phyloP scores from a whole-genome alignment of 225 moss, liverwort and hornwort genomes.

The Sphagnum contortum region DNA sequence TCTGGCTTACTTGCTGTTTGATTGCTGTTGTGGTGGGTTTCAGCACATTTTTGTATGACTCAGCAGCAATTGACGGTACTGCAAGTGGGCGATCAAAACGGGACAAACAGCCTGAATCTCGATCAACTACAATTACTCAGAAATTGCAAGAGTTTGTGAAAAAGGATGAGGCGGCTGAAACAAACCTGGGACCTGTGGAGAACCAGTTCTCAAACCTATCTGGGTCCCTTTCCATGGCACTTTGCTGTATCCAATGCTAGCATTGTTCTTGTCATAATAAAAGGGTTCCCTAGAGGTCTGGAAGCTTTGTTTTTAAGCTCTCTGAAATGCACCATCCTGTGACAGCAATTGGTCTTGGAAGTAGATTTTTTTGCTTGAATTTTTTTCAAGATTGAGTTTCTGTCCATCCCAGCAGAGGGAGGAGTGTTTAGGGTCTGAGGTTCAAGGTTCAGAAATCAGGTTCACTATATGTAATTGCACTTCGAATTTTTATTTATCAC shows the following conservation, averaged over 20 bases:
- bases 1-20: too few relatives aligned
- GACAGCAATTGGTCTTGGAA: too few relatives aligned
- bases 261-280: neutral
- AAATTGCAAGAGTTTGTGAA: conserved; percentile 65
- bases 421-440: neutral
- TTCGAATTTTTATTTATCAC: too few relatives aligned
- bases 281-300: neutral
- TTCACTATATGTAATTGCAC: neutral
- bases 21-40: conserved; percentile 2
- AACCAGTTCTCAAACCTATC: conserved; percentile 61
- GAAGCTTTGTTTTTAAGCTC: neutral
- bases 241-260: conserved; percentile 73
- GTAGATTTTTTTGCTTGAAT: too few relatives aligned
- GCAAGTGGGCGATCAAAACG: conserved; percentile 17
- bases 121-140: conserved; percentile 51
- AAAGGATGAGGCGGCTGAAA: conserved; percentile 60
- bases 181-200: conserved; percentile 56
- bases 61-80: conserved; percentile 38
- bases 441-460: neutral
- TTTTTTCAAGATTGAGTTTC: too few relatives aligned
- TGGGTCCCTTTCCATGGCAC: conserved; percentile 88
- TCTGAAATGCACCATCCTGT: too few relatives aligned
- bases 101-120: conserved; percentile 35
- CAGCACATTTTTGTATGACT: conserved; percentile 89
- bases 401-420: too few relatives aligned